These are phyloP conservation scores for Coemansia sp. DNA, from an alignment of 192 early-diverging fungal species.

Conservation along the genomic window DNA sequence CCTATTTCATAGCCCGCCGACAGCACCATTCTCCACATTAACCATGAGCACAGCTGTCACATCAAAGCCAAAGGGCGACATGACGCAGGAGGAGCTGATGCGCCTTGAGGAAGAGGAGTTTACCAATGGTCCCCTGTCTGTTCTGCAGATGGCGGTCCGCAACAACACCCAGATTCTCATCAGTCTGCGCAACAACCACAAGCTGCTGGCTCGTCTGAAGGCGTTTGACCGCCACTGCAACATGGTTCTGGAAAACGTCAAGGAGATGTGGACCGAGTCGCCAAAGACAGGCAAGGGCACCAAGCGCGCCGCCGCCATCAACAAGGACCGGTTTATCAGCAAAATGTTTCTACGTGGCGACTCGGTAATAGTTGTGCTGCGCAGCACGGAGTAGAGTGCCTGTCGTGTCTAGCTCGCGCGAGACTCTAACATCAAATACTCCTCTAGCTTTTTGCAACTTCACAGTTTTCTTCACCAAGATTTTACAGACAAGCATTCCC, in stretches of 20 bases:
- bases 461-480: no score
- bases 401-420: not conserved
- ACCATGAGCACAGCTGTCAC: conserved; percentile 46
- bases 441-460: no score
- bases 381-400: conserved; percentile 23
- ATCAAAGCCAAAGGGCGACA: conserved; percentile 47
- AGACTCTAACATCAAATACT: no score
- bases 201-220: conserved; percentile 94
- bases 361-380: conserved; percentile 79
- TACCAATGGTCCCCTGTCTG: conserved; percentile 93
- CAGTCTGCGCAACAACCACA: conserved; percentile 96
- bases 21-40: not conserved
- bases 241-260: conserved; percentile 99
- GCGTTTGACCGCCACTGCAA: conserved; percentile 99
- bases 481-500: no score
- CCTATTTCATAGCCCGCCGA: no score
- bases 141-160: conserved; percentile 87
- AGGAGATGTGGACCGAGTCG: conserved; percentile 98
- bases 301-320: conserved; percentile 92
- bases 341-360: conserved; percentile 98
- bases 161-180: conserved; percentile 97
- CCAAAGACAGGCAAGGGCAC: conserved; percentile 84
- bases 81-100: conserved; percentile 72
- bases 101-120: conserved; percentile 92
- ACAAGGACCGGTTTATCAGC: conserved; percentile 97